Conservation (phyloP, 306 rosid species). For the Luffa acutangula region DNA sequence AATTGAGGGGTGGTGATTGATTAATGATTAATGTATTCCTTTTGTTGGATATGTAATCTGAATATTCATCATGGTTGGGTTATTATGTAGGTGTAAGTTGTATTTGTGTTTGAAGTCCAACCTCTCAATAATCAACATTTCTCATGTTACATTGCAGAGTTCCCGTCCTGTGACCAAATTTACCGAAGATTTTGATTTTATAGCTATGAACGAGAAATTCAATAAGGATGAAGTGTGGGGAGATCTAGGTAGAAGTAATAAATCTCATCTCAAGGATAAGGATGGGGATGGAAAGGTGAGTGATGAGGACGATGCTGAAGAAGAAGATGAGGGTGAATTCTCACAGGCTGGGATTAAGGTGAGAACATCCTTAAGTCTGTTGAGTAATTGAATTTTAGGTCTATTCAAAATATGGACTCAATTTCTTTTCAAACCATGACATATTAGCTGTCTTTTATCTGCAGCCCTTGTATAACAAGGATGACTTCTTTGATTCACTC, state of each 20-base stretch:
- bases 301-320: slow-evolving; percentile 40
- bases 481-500: slow-evolving; percentile 81
- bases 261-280: slow-evolving; percentile 36
- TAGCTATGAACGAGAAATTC: slow-evolving; percentile 92
- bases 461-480: slow-evolving; percentile 75
- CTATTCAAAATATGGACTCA: neutral
- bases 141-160: neutral
- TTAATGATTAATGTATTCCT: neutral
- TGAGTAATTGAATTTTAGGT: neutral
- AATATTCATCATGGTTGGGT: neutral
- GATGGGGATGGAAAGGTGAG: slow-evolving; percentile 43
- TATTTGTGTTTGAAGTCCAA: neutral
- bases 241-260: slow-evolving; percentile 61
- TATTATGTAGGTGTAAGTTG: neutral
- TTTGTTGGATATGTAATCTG: neutral
- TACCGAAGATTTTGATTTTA: slow-evolving; percentile 90
- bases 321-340: slow-evolving; percentile 40
- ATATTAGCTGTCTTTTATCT: neutral
- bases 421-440: neutral
- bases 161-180: slow-evolving; percentile 24
- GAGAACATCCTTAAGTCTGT: neutral
- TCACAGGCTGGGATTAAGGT: slow-evolving; percentile 40
- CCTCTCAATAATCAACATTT: neutral
- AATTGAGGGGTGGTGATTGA: neutral
- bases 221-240: slow-evolving; percentile 99